Evolutionary conservation across 352 stramenopile genomes (phyloP).

Genomic region (Globisporangium solare): DNA sequence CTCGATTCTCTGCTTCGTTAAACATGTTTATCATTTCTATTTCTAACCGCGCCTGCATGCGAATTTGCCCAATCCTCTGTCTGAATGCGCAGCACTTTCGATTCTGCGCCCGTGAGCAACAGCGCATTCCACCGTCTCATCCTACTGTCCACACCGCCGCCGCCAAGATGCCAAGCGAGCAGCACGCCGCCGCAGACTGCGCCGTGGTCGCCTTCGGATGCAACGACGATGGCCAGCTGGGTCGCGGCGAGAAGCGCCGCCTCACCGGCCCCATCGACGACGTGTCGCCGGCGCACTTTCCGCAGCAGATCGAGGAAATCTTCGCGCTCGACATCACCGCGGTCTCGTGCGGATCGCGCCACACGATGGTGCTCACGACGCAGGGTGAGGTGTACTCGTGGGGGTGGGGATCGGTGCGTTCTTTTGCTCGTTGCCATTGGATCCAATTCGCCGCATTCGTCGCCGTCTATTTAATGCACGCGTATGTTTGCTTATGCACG

Average conservation of each 20-base stretch:
- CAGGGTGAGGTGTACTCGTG: slow-evolving; percentile 63
- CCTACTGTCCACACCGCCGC: neutral
- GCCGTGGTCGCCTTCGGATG: slow-evolving; percentile 70
- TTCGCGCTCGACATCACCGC: slow-evolving; percentile 49
- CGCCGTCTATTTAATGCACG: slow-evolving; percentile 1
- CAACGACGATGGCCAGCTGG: slow-evolving; percentile 82
- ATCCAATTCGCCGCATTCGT: neutral
- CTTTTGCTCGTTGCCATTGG: neutral
- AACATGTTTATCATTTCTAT: no score
- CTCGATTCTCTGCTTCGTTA: no score
- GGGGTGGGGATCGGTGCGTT: slow-evolving; percentile 72
- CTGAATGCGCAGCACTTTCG: no score
- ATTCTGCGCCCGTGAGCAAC: neutral
- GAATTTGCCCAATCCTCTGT: no score
- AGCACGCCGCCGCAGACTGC: slow-evolving; percentile 15
- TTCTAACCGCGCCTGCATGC: no score
- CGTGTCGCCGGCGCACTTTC: slow-evolving; percentile 74
- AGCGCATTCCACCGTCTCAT: neutral
- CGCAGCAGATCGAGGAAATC: slow-evolving; percentile 49
- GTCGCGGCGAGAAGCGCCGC: slow-evolving; percentile 57
- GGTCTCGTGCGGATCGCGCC: slow-evolving; percentile 75
- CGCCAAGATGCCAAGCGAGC: neutral
- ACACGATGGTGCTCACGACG: slow-evolving; percentile 75
- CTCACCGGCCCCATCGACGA: slow-evolving; percentile 54
- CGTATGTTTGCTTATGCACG: neutral